These are phyloP conservation scores for Fagus sylvatica DNA, from an alignment of 306 rosid genomes.

Conservation along the genomic window DNA sequence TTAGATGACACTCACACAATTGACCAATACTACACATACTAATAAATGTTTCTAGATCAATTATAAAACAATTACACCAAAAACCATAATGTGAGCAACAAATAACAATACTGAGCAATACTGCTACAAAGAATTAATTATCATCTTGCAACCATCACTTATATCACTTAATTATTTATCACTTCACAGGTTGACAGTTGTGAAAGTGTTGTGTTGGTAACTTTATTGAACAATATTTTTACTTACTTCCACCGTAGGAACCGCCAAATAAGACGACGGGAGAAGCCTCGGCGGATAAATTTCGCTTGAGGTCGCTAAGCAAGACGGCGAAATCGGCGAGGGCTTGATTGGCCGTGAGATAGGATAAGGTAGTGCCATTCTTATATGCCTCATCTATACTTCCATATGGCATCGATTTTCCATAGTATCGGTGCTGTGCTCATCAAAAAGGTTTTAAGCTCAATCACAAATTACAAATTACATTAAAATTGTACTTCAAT, in stretches of 20 bases:
- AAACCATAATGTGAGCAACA: too few relatives aligned
- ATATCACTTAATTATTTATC: too few relatives aligned
- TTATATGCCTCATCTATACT: slow-evolving; percentile 61
- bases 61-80: not conserved
- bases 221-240: too few relatives aligned
- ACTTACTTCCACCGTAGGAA: slow-evolving; percentile 91
- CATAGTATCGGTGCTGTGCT: slow-evolving; percentile 82
- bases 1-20: not conserved
- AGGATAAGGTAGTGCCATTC: slow-evolving; percentile 62
- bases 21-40: not conserved
- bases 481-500: too few relatives aligned
- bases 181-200: too few relatives aligned
- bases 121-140: too few relatives aligned
- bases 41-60: not conserved
- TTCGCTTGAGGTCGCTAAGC: slow-evolving; percentile 54
- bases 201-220: too few relatives aligned
- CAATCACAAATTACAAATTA: not conserved
- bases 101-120: too few relatives aligned
- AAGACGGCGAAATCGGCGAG: slow-evolving; percentile 75
- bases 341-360: slow-evolving; percentile 77
- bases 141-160: too few relatives aligned
- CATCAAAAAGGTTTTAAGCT: not conserved
- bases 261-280: slow-evolving; percentile 92
- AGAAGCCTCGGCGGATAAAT: slow-evolving; percentile 52
- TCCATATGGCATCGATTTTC: slow-evolving; percentile 72